phyloP scores from a whole-genome alignment of 345 rosid species.

The Geranium rotundifolium region DNA sequence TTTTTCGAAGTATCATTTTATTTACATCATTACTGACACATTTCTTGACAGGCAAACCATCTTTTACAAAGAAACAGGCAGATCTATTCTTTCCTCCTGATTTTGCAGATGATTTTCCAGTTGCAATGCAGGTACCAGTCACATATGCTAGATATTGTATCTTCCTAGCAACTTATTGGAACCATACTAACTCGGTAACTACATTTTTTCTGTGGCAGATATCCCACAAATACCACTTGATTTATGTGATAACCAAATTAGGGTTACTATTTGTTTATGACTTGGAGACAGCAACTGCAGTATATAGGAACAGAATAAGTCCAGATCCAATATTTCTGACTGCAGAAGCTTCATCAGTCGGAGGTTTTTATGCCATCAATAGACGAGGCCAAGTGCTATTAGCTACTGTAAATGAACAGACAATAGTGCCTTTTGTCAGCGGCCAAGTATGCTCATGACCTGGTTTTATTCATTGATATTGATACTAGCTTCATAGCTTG shows the following conservation, averaged over 20 bases:
- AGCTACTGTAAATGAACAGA: constrained; percentile 91
- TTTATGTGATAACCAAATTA: constrained; percentile 89
- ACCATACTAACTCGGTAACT: neutral
- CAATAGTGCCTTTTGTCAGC: constrained; percentile 89
- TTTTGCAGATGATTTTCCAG: constrained; percentile 97
- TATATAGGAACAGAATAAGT: constrained; percentile 93
- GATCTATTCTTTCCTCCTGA: constrained; percentile 99
- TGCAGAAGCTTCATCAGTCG: constrained; percentile 77
- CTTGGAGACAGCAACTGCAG: constrained; percentile 94
- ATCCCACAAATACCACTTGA: constrained; percentile 88
- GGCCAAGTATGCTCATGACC: constrained; percentile 54
- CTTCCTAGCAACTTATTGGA: neutral
- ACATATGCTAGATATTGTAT: constrained; percentile 2
- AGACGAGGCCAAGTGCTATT: constrained; percentile 82
- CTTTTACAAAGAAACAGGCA: constrained; percentile 90
- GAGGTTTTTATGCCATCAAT: constrained; percentile 91
- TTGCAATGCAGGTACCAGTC: constrained; percentile 83
- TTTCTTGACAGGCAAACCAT: constrained; percentile 63
- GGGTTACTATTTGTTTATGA: constrained; percentile 96
- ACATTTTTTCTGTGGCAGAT: constrained; percentile 45
- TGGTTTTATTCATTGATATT: neutral
- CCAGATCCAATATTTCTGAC: constrained; percentile 99
- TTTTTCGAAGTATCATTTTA: neutral
- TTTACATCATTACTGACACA: constrained; percentile 3
- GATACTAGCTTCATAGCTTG: constrained; percentile 7